Conservation (phyloP, 2,329 filamentous ascomycete genomes). For the Huntiella bhutanensis region DNA sequence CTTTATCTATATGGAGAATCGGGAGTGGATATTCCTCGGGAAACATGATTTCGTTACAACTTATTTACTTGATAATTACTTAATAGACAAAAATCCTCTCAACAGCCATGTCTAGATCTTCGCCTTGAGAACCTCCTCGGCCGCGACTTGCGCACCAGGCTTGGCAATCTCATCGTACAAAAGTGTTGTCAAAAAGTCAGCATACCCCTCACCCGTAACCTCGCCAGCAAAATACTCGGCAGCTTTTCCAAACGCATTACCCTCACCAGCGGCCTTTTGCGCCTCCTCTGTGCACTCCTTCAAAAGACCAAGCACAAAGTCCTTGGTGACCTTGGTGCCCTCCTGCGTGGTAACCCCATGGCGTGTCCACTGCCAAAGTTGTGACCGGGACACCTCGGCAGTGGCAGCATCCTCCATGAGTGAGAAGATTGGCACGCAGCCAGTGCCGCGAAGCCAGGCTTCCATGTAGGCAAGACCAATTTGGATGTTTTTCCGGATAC, state of each 20-base stretch:
- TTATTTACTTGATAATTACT: too few species aligned
- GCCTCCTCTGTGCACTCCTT: slow-evolving; percentile 70
- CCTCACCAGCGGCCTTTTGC: slow-evolving; percentile 54
- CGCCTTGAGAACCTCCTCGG: too few species aligned
- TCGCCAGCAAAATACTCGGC: slow-evolving; percentile 84
- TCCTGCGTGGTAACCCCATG: slow-evolving; percentile 58
- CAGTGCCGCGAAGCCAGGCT: slow-evolving; percentile 85
- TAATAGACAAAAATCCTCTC: too few species aligned
- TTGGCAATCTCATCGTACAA: slow-evolving; percentile 75
- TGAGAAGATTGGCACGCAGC: slow-evolving; percentile 94
- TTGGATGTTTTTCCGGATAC: slow-evolving; percentile 93
- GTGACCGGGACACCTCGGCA: slow-evolving; percentile 81
- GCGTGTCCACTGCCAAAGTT: slow-evolving; percentile 91
- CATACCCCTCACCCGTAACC: slow-evolving; percentile 93
- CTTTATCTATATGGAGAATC: too few species aligned
- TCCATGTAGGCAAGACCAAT: slow-evolving; percentile 98
- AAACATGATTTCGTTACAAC: too few species aligned
- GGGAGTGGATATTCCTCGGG: too few species aligned
- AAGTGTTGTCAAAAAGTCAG: slow-evolving; percentile 78
- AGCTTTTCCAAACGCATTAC: slow-evolving; percentile 81
- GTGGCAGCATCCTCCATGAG: slow-evolving; percentile 98
- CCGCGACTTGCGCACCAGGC: too few species aligned
- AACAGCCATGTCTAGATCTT: too few species aligned
- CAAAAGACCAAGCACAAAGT: slow-evolving; percentile 69
- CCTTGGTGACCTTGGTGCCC: slow-evolving; percentile 84